Percentiles rank a stretch among this genome's conserved stretches.
Evolutionary conservation across 257 asterid genomes (phyloP).

Genomic region (Gentiana macrophylla): DNA sequence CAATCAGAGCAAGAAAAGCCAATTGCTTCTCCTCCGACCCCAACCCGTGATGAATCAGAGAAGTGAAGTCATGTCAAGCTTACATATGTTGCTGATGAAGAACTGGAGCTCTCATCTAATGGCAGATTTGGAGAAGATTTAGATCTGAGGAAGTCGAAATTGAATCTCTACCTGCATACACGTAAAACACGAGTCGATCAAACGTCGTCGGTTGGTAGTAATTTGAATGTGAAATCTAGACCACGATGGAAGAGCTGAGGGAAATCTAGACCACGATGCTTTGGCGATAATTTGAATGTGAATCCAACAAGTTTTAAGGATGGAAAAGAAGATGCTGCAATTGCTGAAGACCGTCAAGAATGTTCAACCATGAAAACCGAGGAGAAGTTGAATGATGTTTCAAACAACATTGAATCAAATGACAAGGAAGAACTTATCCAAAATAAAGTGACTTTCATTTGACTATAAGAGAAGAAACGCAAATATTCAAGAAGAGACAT

Average conservation of each 20-base stretch:
- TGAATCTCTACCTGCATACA: constrained; percentile 6
- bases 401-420: constrained; percentile 14
- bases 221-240: constrained; percentile 8
- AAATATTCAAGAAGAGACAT: too few relatives aligned
- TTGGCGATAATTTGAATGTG: too few relatives aligned
- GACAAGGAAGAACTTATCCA: too few relatives aligned
- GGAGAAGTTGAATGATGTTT: constrained; percentile 19
- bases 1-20: too few relatives aligned
- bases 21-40: too few relatives aligned
- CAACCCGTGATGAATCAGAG: too few relatives aligned
- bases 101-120: too few relatives aligned
- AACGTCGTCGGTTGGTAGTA: constrained; percentile 10
- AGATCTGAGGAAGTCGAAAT: constrained; percentile 14
- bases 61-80: too few relatives aligned
- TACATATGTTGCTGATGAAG: too few relatives aligned
- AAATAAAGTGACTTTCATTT: too few relatives aligned
- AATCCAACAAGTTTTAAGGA: neutral
- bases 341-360: constrained; percentile 18
- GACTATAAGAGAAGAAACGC: too few relatives aligned
- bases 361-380: constrained; percentile 17
- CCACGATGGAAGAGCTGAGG: constrained; percentile 19
- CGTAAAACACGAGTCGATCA: constrained; percentile 19
- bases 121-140: too few relatives aligned
- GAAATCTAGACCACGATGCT: constrained; percentile 6
- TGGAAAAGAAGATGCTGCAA: constrained; percentile 11